Evolutionary conservation across 805 yeast genomes (phyloP), one percentile per base, ranked within the genome.

Genomic region (Kuraishia hungarica): DNA sequence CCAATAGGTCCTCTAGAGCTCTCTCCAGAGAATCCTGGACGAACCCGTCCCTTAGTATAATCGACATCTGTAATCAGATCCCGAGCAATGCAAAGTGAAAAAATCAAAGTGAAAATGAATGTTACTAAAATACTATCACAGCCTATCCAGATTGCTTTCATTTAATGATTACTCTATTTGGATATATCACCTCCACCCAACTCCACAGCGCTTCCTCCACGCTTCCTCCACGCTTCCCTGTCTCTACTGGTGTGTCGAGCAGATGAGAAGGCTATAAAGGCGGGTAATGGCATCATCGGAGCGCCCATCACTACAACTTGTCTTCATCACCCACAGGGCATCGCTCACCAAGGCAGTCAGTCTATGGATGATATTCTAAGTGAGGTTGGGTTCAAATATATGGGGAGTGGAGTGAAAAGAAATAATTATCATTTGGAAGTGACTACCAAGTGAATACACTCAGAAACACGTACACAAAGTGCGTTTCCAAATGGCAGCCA

Each of bases 1-100:
- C 98, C 19, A 90, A 76, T 39, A 94, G 74, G 67, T 94, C 99
- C 66, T 89, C 97, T 39, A 90, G 72, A 0, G 84, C 87, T 61
- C 85, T 79, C 64, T 87, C 91, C 43, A 87, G 71, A 19, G 92
- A 76, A 63, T 83, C 86, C 62, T 80, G 78, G 52, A 78, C 82
- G 64, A 87, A 79, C 24, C 74, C 74, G 56, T 71, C 71, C 57
- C 72, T 62, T 43, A 71, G 55, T 17, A 63, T 61, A 51, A 71
- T 71, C 21, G 74, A 71, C 75, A 71, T 71, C 29, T 26, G 24
- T 51, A 3, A 35, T 35, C 17, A 35, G 43, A 35, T 35, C 43
- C 43, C 43, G 43, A 35, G 43, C 43, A 35, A 35, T 35, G 43
- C 43, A 35, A 35, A 13, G 11, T 35, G n/a, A 35, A 13, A 15